Evolutionary conservation across 805 yeast genomes (phyloP), one percentile per base, ranked within the genome.

Genomic region (Ogataea wickerhamii): DNA sequence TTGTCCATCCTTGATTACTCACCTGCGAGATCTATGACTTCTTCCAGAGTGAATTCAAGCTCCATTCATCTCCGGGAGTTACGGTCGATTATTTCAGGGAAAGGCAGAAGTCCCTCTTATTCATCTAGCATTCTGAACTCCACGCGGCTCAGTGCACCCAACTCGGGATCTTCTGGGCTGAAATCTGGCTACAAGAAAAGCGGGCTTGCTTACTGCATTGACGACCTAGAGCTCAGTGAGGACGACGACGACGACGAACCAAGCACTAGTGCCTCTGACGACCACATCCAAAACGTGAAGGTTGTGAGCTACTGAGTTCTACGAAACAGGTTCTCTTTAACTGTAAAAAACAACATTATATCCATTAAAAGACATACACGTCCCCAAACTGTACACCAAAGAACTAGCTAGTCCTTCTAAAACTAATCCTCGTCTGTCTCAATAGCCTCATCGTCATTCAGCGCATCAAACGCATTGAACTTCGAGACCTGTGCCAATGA

Each of bases 391-490:
- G 43, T 39, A 34, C 29, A 32, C 10, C 6, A 12, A 20, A 12
- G 12, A 11, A 32, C 13, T 8, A 14, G 17, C 26, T 10, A 32
- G n/a, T n/a, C n/a, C n/a, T n/a, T n/a, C n/a, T n/a, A n/a, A n/a
- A n/a, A n/a, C 29, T 40, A 37, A 28, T 53, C 59, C 14, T 55
- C 61, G 19, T 45, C 53, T 19, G 51, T 56, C 24, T 32, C 47
- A 25, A 45, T 41, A 13, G 48, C 45, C 32, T 45, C 82, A 21
- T 71, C 77, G 40, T 66, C 68, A 20, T 75, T 82, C 55, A 85
- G 74, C 18, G 91, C 91, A 51, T 81, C 88, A 60, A 85, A 85
- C 4, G 93, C 91, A 61, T 85, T 85, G 71, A 84, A 85, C 16
- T 76, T 70, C 30, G 71, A 70, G 44, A 77, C 76, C 45, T 76